Evolutionary conservation across 176 grass and related monocot species (phyloP), one percentile per base, ranked within the genome.

Genomic region (Melocanna baccifera): DNA sequence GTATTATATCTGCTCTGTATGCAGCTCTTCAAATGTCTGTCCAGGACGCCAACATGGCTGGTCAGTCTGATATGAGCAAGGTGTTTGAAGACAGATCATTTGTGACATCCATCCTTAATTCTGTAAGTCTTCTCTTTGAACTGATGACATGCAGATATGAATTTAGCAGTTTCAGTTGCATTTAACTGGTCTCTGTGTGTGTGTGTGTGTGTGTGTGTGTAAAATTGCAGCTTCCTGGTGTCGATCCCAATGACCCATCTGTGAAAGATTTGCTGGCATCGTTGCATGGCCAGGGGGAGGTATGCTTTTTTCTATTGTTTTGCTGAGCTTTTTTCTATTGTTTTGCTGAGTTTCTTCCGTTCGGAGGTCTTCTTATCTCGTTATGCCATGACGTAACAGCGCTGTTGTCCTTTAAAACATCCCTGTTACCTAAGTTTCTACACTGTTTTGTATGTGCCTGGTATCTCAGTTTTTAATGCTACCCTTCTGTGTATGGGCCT

Each of bases 21-120:
- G 84, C 83, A 99, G 97, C 97, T 62, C 93, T 99, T 79, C 90
- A 96, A 92, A 96, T 96, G 93, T 99, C 97, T 91, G 93, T 96
- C 82, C 88, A 99, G 79, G 97, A 90, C 6, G 71, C 73, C 3
- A 86, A 67, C 37, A 85, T 65, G 80, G 77, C 91, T 46, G 78
- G 74, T 66, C 87, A 95, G 29, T 94, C 93, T 82, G 93, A 99
- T 63, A 85, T 96, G 93, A 94, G 89, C 65, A 96, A 92, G 73
- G 93, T 96, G 64, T 88, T 99, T 50, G 93, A 93, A 77, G 97
- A 99, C 83, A 89, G 88, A 79, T 91, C 97, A 52, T 99, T 96
- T 91, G 90, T 99, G 85, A 92, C 97, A 86, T 99, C 97, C 66
- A 94, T 99, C 75, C 88, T 99, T 77, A 94, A 86, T 81, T 99